These are phyloP conservation scores for Flaveria trinervia DNA, from an alignment of 129 eudicot genomes.

Conservation along the genomic window DNA sequence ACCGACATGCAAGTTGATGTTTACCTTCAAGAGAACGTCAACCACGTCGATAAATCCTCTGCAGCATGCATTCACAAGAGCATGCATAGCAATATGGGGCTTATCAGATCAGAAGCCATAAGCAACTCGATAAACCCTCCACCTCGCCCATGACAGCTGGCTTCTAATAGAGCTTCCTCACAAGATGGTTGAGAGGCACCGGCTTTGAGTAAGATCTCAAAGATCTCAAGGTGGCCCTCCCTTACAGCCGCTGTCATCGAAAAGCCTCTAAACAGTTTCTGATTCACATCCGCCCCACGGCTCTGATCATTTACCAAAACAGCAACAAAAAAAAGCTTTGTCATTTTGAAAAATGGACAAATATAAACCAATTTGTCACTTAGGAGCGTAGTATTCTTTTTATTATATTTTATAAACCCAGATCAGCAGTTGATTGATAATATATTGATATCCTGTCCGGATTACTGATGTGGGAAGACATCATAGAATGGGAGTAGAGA, in stretches of 20 bases:
- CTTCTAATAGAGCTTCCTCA: slow-evolving; percentile 90
- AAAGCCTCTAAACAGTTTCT: slow-evolving; percentile 72
- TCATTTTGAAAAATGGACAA: slow-evolving; percentile 20
- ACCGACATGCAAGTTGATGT: background rate
- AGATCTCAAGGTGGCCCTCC: slow-evolving; percentile 78
- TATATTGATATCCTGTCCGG: slow-evolving; percentile 5
- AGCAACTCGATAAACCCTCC: slow-evolving; percentile 57
- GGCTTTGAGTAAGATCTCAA: slow-evolving; percentile 78
- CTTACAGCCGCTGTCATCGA: slow-evolving; percentile 83
- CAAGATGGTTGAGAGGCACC: slow-evolving; percentile 94
- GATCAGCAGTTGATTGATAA: slow-evolving; percentile 2
- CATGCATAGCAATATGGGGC: slow-evolving; percentile 78
- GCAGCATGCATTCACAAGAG: slow-evolving; percentile 85
- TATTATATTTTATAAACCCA: background rate
- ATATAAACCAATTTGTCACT: slow-evolving; percentile 21
- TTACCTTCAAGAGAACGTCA: slow-evolving; percentile 68
- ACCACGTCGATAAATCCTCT: slow-evolving; percentile 83
- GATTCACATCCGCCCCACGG: slow-evolving; percentile 84
- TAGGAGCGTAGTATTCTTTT: slow-evolving; percentile 24
- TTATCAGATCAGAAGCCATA: slow-evolving; percentile 80
- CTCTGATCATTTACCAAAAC: slow-evolving; percentile 49
- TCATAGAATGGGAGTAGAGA: slow-evolving; percentile 35
- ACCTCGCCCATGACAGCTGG: slow-evolving; percentile 74
- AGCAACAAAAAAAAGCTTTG: slow-evolving; percentile 17
- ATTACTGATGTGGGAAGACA: slow-evolving; percentile 32